Evolutionary conservation across 176 grass and related monocot species (phyloP).

Genomic region (Sorghum bicolor): Sorghum_bicolor_NCBIv3 NC_012872.2:5563501-5564000

Average conservation of each 20-base stretch:
- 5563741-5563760: neutral
- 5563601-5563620: neutral
- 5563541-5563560: neutral
- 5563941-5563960: slow-evolving; percentile 45
- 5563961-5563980: neutral
- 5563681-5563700: slow-evolving; percentile 38
- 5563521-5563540: neutral
- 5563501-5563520: neutral
- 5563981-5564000: neutral
- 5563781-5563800: neutral
- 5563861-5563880: slow-evolving; percentile 90
- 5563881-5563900: slow-evolving; percentile 25
- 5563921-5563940: slow-evolving; percentile 49
- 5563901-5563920: slow-evolving; percentile 50
- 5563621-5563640: neutral
- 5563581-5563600: slow-evolving; percentile 10
- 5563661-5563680: neutral
- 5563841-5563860: slow-evolving; percentile 72
- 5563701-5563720: slow-evolving; percentile 17
- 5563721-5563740: neutral
- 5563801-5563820: neutral
- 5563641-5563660: neutral
- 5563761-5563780: neutral
- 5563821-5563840: slow-evolving; percentile 50
- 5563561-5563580: slow-evolving; percentile 7